phyloP scores from a whole-genome alignment of 2,329 filamentous ascomycete species.

The Aphanoascus verrucosus region DNA sequence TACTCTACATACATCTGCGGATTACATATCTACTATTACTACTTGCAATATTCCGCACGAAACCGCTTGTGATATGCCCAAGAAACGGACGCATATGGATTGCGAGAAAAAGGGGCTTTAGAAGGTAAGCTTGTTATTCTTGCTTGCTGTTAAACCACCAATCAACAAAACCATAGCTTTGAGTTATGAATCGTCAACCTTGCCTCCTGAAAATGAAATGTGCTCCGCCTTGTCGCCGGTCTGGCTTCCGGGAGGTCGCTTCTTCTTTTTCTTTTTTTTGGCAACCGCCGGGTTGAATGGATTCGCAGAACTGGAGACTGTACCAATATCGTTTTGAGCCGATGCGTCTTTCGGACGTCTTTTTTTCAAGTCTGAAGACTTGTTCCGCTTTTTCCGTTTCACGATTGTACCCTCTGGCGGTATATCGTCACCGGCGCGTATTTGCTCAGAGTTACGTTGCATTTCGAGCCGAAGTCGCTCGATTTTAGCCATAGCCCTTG shows the following conservation, averaged over 20 bases:
- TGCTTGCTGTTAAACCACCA: no score
- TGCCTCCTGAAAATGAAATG: background rate
- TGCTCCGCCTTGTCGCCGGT: background rate
- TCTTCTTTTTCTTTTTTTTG: slow-evolving; percentile 1
- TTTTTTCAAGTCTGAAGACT: slow-evolving; percentile 11
- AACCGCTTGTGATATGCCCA: no score
- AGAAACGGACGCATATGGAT: no score
- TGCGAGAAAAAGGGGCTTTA: no score
- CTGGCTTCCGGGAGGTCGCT: background rate
- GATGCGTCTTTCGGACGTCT: slow-evolving; percentile 20
- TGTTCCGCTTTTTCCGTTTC: slow-evolving; percentile 40
- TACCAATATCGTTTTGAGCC: background rate
- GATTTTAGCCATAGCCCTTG: slow-evolving; percentile 75
- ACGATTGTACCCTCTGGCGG: slow-evolving; percentile 38
- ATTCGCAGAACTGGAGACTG: no score
- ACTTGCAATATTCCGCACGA: no score
- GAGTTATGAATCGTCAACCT: background rate
- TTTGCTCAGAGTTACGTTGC: slow-evolving; percentile 44
- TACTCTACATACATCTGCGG: no score
- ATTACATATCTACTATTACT: no score
- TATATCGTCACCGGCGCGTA: slow-evolving; percentile 38
- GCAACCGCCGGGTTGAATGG: background rate
- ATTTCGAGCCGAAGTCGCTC: slow-evolving; percentile 79
- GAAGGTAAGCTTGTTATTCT: no score
- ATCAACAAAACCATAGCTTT: background rate